Percentiles rank a stretch among this genome's conserved stretches.
phyloP scores from a whole-genome alignment of 1,139 yeast genomes.

The Pichia sp. region DNA sequence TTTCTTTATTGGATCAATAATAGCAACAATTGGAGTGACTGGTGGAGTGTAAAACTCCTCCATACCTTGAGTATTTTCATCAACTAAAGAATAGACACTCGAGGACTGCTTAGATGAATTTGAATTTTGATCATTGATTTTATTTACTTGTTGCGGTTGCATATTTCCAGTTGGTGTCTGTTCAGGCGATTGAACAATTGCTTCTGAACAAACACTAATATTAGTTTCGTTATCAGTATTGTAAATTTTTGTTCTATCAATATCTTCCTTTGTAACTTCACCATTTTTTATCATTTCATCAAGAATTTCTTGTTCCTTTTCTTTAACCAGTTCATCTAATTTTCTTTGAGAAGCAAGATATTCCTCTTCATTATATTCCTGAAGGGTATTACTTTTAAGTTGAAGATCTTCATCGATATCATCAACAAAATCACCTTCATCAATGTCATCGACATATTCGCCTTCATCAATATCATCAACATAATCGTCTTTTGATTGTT shows the following conservation, averaged over 20 bases:
- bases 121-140: not conserved
- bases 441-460: not conserved
- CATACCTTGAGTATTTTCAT: not conserved
- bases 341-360: conserved; percentile 22
- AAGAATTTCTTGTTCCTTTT: conserved; percentile 24
- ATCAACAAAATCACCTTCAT: conserved; percentile 10
- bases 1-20: not conserved
- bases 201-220: not conserved
- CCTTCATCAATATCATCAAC: conserved; percentile 1
- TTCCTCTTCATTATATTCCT: conserved; percentile 21
- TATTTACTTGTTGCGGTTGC: not conserved
- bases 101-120: not conserved
- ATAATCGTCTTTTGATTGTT: not conserved
- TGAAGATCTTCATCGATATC: conserved; percentile 6
- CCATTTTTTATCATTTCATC: conserved; percentile 18
- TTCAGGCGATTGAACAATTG: not conserved
- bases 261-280: conserved; percentile 3
- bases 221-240: not conserved
- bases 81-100: not conserved
- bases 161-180: not conserved
- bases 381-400: not conserved
- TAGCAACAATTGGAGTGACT: conserved; percentile 2
- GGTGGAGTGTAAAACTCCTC: conserved; percentile 10
- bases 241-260: not conserved
- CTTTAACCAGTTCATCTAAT: conserved; percentile 22